Evolutionary conservation across 2,329 filamentous ascomycete species (phyloP).

Genomic region (Fonsecaea multimorphosa): DNA sequence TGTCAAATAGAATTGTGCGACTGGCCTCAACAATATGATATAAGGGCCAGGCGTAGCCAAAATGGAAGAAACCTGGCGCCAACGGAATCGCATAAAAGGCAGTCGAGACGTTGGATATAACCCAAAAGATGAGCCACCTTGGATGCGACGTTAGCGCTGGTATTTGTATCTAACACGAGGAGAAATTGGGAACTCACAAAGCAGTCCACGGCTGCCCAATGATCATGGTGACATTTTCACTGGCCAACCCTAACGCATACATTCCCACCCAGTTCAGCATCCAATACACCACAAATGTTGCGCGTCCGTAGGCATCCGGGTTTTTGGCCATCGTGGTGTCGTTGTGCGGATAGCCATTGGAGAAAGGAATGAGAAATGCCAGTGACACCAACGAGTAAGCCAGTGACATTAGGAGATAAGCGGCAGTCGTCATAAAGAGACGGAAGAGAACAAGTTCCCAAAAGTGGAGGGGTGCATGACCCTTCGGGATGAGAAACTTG

Average conservation of each 20-base stretch:
- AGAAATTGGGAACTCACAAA: background rate
- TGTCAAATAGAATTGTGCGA: constrained; percentile 66
- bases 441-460: constrained; percentile 59
- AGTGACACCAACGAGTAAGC: constrained; percentile 69
- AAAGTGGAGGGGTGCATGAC: constrained; percentile 64
- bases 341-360: constrained; percentile 50
- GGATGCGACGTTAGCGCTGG: constrained; percentile 7
- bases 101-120: constrained; percentile 68
- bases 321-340: constrained; percentile 44
- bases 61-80: constrained; percentile 64
- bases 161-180: background rate
- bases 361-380: constrained; percentile 68
- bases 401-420: constrained; percentile 68
- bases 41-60: constrained; percentile 69
- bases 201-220: constrained; percentile 67
- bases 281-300: constrained; percentile 68
- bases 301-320: constrained; percentile 62
- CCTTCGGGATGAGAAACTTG: constrained; percentile 61
- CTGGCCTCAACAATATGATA: constrained; percentile 67
- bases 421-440: constrained; percentile 52
- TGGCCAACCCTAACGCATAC: constrained; percentile 66
- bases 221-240: constrained; percentile 69
- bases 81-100: constrained; percentile 66
- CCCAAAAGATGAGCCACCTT: constrained; percentile 69
- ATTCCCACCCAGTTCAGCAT: constrained; percentile 69